Percentiles rank a stretch among this genome's conserved stretches.
Evolutionary conservation across 2,329 filamentous ascomycete genomes (phyloP).

Genomic region (Trichoderma oligosporum): DNA sequence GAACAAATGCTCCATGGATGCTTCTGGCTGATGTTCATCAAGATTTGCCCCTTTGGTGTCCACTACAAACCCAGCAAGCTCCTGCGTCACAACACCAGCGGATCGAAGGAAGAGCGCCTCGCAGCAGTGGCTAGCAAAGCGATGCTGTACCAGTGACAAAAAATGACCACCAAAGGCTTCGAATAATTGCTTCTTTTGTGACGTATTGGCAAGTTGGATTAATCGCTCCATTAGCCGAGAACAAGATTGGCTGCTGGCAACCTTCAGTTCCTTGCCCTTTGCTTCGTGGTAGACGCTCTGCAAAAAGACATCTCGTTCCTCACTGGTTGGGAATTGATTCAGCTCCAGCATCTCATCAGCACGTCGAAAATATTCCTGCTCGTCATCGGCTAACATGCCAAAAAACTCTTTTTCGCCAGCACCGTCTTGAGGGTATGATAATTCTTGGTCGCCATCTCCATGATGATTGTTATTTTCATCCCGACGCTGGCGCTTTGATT

Average conservation of each 20-base stretch:
- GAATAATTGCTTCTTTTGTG: slow-evolving; percentile 84
- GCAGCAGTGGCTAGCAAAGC: slow-evolving; percentile 96
- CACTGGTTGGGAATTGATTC: slow-evolving; percentile 76
- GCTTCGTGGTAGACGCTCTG: slow-evolving; percentile 84
- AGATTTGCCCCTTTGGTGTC: slow-evolving; percentile 42
- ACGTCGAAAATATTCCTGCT: slow-evolving; percentile 91
- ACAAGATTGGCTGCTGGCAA: slow-evolving; percentile 92
- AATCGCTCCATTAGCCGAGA: slow-evolving; percentile 89
- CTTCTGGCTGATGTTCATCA: slow-evolving; percentile 44
- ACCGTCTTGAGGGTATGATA: slow-evolving; percentile 27
- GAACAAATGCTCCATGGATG: slow-evolving; percentile 80
- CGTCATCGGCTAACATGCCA: slow-evolving; percentile 84
- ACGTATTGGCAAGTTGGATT: slow-evolving; percentile 72
- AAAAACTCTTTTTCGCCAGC: slow-evolving; percentile 71
- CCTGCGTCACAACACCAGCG: slow-evolving; percentile 72
- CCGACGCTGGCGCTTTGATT: slow-evolving; percentile 28
- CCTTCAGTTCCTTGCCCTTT: slow-evolving; percentile 87
- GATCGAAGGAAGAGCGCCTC: slow-evolving; percentile 86
- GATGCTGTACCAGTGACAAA: slow-evolving; percentile 83
- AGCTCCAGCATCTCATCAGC: slow-evolving; percentile 86
- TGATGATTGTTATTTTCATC: slow-evolving; percentile 25
- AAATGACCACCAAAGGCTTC: slow-evolving; percentile 83
- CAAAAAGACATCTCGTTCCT: slow-evolving; percentile 69
- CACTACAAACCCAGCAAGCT: slow-evolving; percentile 51
- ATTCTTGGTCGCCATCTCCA: slow-evolving; percentile 24